Base-by-base conservation (phyloP, 441 rosid species). In the Rhodomyrtus psidioides region DNA sequence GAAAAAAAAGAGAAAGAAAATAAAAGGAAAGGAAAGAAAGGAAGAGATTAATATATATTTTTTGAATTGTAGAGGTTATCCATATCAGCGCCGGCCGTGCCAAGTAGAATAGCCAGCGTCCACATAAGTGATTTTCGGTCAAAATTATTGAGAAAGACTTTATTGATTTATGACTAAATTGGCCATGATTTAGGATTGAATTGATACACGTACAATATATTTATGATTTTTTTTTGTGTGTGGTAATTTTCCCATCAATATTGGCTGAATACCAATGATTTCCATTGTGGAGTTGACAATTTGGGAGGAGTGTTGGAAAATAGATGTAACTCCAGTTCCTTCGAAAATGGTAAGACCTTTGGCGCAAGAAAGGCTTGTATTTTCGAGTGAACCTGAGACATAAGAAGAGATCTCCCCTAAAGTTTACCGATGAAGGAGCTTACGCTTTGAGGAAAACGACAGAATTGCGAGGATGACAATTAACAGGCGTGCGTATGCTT, bases 41-140 rank as follows among this genome's bases (percentile, higher is more conserved):
- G 34, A 59, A 27, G 6, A 9, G 1, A 27, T 15, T 27, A 1
- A 59, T n/a, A 2, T 6, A 6, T 54, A 17, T 54, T 17, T 51
- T 12, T 51, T 3, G 13, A 51, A 54, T 54, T 6, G 0, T 0
- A 28, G 17, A 30, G 30, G 0, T 30, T 62, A 2, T 62, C 0
- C 7, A 30, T 9, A 12, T 62, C 9, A 30, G 24, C 0, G 2
- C 9, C 1, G 0, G 12, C 0, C 2, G 9, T 30, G 7, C 21
- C 44, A 62, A 62, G 4, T 62, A 17, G 1, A 2, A 62, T 2
- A 4, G 10, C 4, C 0, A 0, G 1, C 0, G 12, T 62, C 24
- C 0, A 62, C 1, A 0, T 62, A 0, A 17, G 0, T 0, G 75
- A 30, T 17, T 62, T 16, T 62, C 2, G 6, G 4, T 7, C 9